phyloP scores from a whole-genome alignment of 2,329 filamentous ascomycete genomes.

The Myriosclerotinia duriaeana region DNA sequence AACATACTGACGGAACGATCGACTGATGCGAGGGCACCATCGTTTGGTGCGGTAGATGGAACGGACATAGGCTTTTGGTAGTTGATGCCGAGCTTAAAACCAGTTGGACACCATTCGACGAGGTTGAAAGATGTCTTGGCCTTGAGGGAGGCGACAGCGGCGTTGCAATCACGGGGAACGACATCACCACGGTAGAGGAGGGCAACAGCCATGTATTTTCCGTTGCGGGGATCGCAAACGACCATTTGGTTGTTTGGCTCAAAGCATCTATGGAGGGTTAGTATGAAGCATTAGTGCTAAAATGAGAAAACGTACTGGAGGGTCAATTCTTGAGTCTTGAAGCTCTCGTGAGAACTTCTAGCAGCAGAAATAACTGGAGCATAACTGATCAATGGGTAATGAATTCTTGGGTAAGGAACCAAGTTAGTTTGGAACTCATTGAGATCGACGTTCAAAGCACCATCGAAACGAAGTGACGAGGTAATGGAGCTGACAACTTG shows the following conservation, averaged over 20 bases:
- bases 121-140: conserved; percentile 66
- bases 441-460: conserved; percentile 65
- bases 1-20: conserved; percentile 61
- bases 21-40: conserved; percentile 53
- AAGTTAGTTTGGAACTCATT: conserved; percentile 70
- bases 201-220: conserved; percentile 69
- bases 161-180: conserved; percentile 60
- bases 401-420: conserved; percentile 66
- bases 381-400: conserved; percentile 66
- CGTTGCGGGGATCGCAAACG: conserved; percentile 63
- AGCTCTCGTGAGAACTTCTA: conserved; percentile 64
- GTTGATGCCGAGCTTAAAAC: conserved; percentile 99
- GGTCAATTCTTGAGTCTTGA: conserved; percentile 64
- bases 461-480: conserved; percentile 63
- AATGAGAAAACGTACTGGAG: conserved; percentile 53
- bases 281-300: conserved; percentile 14
- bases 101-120: conserved; percentile 99
- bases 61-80: conserved; percentile 61
- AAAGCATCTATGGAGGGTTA: conserved; percentile 48
- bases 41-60: conserved; percentile 43
- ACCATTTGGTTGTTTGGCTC: conserved; percentile 69
- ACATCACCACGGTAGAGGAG: conserved; percentile 67
- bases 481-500: conserved; percentile 69
- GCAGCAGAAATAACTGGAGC: conserved; percentile 61
- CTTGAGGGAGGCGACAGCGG: conserved; percentile 60